Conservation (phyloP, 208 protist species). For the Leishmania turanica region DNA sequence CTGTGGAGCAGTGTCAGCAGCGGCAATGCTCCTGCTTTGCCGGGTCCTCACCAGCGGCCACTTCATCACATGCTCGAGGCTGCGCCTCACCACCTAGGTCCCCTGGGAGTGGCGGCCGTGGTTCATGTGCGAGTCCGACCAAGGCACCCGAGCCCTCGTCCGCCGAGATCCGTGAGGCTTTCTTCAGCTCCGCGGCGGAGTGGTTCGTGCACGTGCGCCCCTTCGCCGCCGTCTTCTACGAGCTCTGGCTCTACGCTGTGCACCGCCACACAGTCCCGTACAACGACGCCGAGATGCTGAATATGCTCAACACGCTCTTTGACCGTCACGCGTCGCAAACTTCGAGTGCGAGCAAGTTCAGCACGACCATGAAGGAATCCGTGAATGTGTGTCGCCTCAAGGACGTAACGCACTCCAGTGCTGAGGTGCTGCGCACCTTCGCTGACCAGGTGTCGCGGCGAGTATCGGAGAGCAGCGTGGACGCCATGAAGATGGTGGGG, state of each 20-base stretch:
- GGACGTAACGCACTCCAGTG: slow-evolving; percentile 51
- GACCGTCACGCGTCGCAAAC: slow-evolving; percentile 41
- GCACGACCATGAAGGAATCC: slow-evolving; percentile 47
- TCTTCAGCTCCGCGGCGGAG: slow-evolving; percentile 63
- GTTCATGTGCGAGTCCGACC: background rate
- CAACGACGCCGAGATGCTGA: slow-evolving; percentile 29
- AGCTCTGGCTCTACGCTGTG: slow-evolving; percentile 66
- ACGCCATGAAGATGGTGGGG: slow-evolving; percentile 38
- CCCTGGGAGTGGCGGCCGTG: background rate
- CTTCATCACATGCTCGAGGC: background rate
- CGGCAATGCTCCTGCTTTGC: slow-evolving; percentile 3
- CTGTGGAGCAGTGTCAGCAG: slow-evolving; percentile 36
- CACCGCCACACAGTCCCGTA: slow-evolving; percentile 42
- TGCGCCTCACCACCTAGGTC: background rate
- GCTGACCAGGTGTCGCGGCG: slow-evolving; percentile 35
- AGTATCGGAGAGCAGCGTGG: slow-evolving; percentile 27
- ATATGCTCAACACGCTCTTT: slow-evolving; percentile 57
- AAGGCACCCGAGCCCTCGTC: slow-evolving; percentile 5
- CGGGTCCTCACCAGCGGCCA: background rate
- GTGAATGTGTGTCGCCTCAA: slow-evolving; percentile 62
- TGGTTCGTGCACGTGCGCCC: slow-evolving; percentile 73
- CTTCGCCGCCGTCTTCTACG: slow-evolving; percentile 58
- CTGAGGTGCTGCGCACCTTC: slow-evolving; percentile 42
- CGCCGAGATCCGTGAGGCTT: slow-evolving; percentile 39
- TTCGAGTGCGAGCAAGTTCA: slow-evolving; percentile 41